A percentile compares a stretch with the other conserved stretches of the same genome.
phyloP scores from a whole-genome alignment of 2,329 filamentous ascomycete genomes.

The Ceratocystis diversiconidia region DNA sequence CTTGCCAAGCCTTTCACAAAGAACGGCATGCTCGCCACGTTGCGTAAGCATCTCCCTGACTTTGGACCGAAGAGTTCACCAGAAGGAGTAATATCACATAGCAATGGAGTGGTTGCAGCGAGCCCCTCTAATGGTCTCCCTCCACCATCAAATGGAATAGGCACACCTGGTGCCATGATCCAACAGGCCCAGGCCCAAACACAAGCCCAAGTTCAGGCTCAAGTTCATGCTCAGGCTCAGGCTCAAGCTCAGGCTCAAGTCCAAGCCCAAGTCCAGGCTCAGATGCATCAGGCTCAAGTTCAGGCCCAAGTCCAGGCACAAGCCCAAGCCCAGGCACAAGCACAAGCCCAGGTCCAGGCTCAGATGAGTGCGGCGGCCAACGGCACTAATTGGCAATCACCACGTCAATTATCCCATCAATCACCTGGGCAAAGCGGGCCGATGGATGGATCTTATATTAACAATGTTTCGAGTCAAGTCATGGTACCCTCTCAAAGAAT shows the following conservation, averaged over 20 bases:
- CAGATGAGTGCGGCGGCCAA: constrained; percentile 10
- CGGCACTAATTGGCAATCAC: constrained; percentile 9
- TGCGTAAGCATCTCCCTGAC: constrained; percentile 79
- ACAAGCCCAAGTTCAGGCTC: constrained; percentile 1
- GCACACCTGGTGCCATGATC: constrained; percentile 4
- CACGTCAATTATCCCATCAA: constrained; percentile 9
- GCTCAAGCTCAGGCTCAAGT: constrained; percentile 5
- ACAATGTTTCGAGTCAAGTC: background rate
- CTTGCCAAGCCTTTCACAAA: constrained; percentile 93
- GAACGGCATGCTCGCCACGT: constrained; percentile 67
- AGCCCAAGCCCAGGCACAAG: constrained; percentile 1
- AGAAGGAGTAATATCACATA: constrained; percentile 2
- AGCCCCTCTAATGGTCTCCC: background rate
- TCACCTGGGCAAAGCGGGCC: background rate
- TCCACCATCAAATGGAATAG: constrained; percentile 7
- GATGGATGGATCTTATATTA: constrained; percentile 8
- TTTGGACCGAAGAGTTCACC: constrained; percentile 28
- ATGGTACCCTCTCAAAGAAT: constrained; percentile 14
- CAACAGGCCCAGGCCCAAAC: constrained; percentile 1
- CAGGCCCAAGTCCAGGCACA: constrained; percentile 6
- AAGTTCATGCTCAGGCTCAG: background rate
- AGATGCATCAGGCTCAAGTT: background rate
- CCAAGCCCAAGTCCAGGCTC: constrained; percentile 1
- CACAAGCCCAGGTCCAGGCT: constrained; percentile 6
- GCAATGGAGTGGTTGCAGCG: constrained; percentile 1